Conservation (phyloP, 805 yeast species). For the Groenewaldozyma tartarivorans region DNA sequence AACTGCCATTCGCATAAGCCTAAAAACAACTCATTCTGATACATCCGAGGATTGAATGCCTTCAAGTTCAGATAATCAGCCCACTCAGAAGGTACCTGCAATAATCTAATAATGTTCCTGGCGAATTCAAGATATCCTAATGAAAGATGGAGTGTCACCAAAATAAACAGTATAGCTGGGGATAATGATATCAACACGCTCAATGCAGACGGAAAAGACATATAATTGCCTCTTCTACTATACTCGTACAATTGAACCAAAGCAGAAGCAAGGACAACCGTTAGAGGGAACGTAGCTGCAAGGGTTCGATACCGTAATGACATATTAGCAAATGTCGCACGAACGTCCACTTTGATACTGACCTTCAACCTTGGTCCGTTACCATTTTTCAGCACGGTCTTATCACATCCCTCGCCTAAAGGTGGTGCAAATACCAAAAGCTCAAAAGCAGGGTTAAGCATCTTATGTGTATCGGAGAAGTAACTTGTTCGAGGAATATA, state of each 20-base stretch:
- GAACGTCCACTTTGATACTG: constrained; percentile 36
- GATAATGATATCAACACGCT: constrained; percentile 19
- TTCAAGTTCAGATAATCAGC: constrained; percentile 17
- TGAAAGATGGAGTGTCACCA: constrained; percentile 15
- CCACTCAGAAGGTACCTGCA: constrained; percentile 23
- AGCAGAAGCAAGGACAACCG: constrained; percentile 43
- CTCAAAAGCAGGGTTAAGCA: constrained; percentile 9
- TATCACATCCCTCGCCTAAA: no score
- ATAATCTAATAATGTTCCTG: constrained; percentile 13
- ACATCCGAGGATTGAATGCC: constrained; percentile 8
- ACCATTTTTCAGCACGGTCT: neutral
- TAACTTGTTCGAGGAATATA: constrained; percentile 11
- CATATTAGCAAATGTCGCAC: constrained; percentile 54
- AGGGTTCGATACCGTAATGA: constrained; percentile 72
- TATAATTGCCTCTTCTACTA: constrained; percentile 30
- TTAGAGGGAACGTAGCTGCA: constrained; percentile 59
- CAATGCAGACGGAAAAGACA: constrained; percentile 27
- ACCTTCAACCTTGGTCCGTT: neutral
- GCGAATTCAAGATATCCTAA: constrained; percentile 20
- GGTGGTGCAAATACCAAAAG: constrained; percentile 7
- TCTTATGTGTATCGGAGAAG: neutral
- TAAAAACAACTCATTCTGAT: constrained; percentile 46
- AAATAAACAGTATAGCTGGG: neutral
- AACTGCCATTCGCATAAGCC: constrained; percentile 53
- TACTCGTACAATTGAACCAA: constrained; percentile 46